Conservation (phyloP, 2,329 filamentous ascomycete species). For the Fusarium falciforme region DNA sequence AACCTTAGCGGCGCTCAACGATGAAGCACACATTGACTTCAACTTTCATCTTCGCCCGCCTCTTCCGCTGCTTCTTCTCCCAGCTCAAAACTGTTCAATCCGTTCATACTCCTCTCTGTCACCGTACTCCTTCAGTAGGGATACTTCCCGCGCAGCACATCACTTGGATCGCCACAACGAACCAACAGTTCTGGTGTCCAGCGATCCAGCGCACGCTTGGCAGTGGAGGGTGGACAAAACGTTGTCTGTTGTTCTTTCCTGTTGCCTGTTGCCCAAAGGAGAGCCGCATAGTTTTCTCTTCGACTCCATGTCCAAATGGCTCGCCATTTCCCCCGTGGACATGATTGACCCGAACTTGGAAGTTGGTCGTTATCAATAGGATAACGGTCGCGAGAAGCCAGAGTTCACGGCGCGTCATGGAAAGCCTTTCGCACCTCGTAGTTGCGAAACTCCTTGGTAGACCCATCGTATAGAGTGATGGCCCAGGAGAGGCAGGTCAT, state of each 20-base stretch:
- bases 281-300: constrained; percentile 36
- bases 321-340: constrained; percentile 53
- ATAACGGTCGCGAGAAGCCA: constrained; percentile 46
- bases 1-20: too few relatives aligned
- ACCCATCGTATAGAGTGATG: neutral
- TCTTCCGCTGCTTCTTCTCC: too few relatives aligned
- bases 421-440: too few relatives aligned
- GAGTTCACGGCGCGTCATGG: constrained; percentile 19
- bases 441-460: too few relatives aligned
- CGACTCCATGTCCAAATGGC: constrained; percentile 21
- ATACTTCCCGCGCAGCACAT: too few relatives aligned
- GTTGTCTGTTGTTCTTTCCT: neutral
- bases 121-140: too few relatives aligned
- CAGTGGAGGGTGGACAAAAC: constrained; percentile 50
- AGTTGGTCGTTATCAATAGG: constrained; percentile 45
- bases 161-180: too few relatives aligned
- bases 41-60: too few relatives aligned
- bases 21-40: too few relatives aligned
- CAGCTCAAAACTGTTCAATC: too few relatives aligned
- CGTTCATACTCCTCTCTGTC: too few relatives aligned
- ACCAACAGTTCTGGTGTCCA: too few relatives aligned
- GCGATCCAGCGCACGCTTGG: neutral
- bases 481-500: neutral
- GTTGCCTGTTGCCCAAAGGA: constrained; percentile 52
- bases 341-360: constrained; percentile 51